phyloP scores from a whole-genome alignment of 768 basidiomycete species.

The Lactarius sanguifluus region DNA sequence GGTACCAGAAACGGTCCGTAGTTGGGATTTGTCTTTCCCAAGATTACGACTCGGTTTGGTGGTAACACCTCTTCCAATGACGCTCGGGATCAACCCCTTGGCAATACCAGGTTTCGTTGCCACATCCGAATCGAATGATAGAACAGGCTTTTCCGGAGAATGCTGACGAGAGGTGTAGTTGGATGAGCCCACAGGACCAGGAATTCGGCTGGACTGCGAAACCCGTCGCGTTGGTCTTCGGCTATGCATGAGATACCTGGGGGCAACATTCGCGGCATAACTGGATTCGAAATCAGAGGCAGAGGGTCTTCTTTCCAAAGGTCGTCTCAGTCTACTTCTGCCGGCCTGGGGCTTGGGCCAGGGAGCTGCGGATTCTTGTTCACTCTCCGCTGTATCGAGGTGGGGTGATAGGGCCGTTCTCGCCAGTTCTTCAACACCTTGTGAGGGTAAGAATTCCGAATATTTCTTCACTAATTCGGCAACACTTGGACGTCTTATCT shows the following conservation, averaged over 20 bases:
- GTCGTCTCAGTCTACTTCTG: constrained; percentile 53
- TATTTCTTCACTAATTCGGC: constrained; percentile 85
- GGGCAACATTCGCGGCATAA: constrained; percentile 90
- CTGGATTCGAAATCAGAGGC: constrained; percentile 88
- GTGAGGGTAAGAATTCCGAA: constrained; percentile 71
- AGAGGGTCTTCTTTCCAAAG: constrained; percentile 54
- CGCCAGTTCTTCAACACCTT: constrained; percentile 68
- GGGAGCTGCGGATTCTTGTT: constrained; percentile 57
- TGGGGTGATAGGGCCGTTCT: constrained; percentile 65
- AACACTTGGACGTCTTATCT: constrained; percentile 60
- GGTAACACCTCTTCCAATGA: constrained; percentile 40
- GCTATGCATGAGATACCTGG: constrained; percentile 61
- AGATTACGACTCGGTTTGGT: constrained; percentile 37
- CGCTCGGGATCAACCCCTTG: constrained; percentile 35
- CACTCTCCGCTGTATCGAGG: constrained; percentile 68
- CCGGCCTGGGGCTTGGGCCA: constrained; percentile 39
- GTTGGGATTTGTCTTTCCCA: constrained; percentile 40
- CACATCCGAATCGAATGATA: constrained; percentile 32
- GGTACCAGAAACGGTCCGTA: constrained; percentile 46
- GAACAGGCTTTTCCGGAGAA: constrained; percentile 69
- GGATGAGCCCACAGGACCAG: constrained; percentile 53
- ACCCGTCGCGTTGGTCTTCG: constrained; percentile 44
- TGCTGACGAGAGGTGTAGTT: constrained; percentile 58
- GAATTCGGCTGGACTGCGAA: constrained; percentile 45
- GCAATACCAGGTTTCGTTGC: constrained; percentile 35